Percentiles rank a stretch among this genome's conserved stretches.
These are phyloP conservation scores for Piper betle DNA, from an alignment of 164 flowering plant genomes.

Conservation along the genomic window DNA sequence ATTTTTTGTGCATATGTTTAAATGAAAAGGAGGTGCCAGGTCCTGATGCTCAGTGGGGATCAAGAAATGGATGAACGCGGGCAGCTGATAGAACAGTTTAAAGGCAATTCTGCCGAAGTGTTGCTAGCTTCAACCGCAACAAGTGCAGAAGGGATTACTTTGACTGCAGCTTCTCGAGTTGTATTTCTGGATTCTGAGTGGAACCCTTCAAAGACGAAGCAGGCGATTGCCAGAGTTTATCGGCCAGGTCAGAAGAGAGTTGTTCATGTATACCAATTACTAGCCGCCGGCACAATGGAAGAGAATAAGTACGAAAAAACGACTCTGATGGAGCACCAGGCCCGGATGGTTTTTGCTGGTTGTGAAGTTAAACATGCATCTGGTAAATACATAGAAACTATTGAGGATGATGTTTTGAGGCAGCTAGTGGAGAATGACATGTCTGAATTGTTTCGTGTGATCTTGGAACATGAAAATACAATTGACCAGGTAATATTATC, in stretches of 20 bases:
- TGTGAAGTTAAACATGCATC: constrained; percentile 66
- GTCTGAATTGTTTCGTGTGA: constrained; percentile 45
- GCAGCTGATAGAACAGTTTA: constrained; percentile 71
- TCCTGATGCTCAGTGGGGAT: constrained; percentile 72
- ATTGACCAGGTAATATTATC: too few relatives aligned
- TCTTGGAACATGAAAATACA: constrained; percentile 68
- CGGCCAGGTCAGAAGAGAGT: constrained; percentile 88
- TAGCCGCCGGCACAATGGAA: constrained; percentile 62
- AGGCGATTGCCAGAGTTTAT: constrained; percentile 92
- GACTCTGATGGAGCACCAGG: constrained; percentile 82
- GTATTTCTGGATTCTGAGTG: constrained; percentile 84
- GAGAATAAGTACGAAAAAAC: constrained; percentile 71
- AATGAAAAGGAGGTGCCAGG: constrained; percentile 62
- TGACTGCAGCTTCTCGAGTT: constrained; percentile 97
- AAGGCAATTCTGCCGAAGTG: constrained; percentile 46
- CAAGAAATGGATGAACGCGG: constrained; percentile 69
- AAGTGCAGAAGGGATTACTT: constrained; percentile 84
- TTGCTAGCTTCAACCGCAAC: constrained; percentile 79
- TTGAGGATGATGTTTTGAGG: constrained; percentile 72
- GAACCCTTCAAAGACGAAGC: constrained; percentile 98
- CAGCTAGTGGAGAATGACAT: constrained; percentile 73
- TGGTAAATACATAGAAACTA: constrained; percentile 55
- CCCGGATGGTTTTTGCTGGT: constrained; percentile 77
- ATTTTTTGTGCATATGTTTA: constrained; percentile 44
- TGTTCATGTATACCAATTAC: constrained; percentile 78